These are phyloP conservation scores for Suillus placidus DNA, from an alignment of 768 basidiomycete species.

Conservation along the genomic window DNA sequence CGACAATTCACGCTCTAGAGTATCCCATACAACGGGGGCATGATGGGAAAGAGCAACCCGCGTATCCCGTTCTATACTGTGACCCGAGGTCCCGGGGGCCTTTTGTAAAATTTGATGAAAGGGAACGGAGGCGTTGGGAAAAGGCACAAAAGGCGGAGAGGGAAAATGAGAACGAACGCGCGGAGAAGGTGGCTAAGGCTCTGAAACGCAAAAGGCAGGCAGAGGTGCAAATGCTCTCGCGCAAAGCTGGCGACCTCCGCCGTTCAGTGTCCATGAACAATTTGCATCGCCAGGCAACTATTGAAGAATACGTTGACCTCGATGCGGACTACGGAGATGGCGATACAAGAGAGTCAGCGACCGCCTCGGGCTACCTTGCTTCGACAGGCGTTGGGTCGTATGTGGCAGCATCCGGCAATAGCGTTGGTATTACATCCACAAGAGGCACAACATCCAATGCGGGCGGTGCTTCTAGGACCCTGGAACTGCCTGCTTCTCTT, in stretches of 20 bases:
- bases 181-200: slow-evolving; percentile 27
- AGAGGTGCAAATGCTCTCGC: slow-evolving; percentile 30
- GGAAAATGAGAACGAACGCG: slow-evolving; percentile 38
- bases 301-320: slow-evolving; percentile 46
- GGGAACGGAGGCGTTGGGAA: slow-evolving; percentile 69
- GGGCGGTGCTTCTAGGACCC: slow-evolving; percentile 45
- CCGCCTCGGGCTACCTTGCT: slow-evolving; percentile 71
- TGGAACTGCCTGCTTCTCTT: slow-evolving; percentile 55
- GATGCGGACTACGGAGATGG: slow-evolving; percentile 39
- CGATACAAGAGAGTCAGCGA: slow-evolving; percentile 52
- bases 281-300: slow-evolving; percentile 57
- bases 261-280: slow-evolving; percentile 78
- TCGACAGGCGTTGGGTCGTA: slow-evolving; percentile 60
- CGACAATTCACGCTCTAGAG: slow-evolving; percentile 84
- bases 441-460: slow-evolving; percentile 82
- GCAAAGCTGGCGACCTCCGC: slow-evolving; percentile 58
- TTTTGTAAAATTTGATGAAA: slow-evolving; percentile 75
- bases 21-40: slow-evolving; percentile 61
- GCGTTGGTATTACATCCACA: slow-evolving; percentile 88
- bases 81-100: slow-evolving; percentile 75
- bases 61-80: slow-evolving; percentile 86
- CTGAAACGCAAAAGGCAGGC: slow-evolving; percentile 33
- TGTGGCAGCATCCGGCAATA: slow-evolving; percentile 94
- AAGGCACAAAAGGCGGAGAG: slow-evolving; percentile 47
- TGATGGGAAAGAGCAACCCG: slow-evolving; percentile 54